Evolutionary conservation across 768 basidiomycete genomes (phyloP), one percentile per base, ranked within the genome.

Genomic region (Lyophyllum semitale): DNA sequence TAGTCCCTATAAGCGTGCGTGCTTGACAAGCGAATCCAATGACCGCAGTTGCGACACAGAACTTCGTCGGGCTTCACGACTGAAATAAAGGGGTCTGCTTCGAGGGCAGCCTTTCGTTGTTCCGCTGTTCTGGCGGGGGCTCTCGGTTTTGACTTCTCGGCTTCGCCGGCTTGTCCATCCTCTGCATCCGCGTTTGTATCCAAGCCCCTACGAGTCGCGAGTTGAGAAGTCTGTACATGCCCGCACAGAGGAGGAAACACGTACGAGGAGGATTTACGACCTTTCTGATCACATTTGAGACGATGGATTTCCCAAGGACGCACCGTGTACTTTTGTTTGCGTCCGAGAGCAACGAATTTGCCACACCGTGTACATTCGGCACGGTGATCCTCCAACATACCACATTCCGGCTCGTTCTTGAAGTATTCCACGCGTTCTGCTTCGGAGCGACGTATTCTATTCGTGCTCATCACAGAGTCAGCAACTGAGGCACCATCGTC

Each of bases 291-390:
- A 58, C 85, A 88, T 53, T 73, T 73, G 18, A 68, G 72, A 23
- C 83, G 74, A 64, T 89, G 88, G 33, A 69, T 71, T 58, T 84
- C 77, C 88, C 88, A 89, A 47, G 79, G 79, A 35, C 77, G 77
- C 55, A 88, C 80, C 12, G 78, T 72, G 55, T 85, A 89, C 13
- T 78, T 77, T 57, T 76, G 77, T 59, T 70, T 79, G n/a, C 74
- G 72, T 48, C 84, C 82, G 18, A 90, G 75, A 37, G 76, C 74
- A 17, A 89, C 77, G 68, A 77, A 77, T 56, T 80, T 79, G 37
- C 79, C 69, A 65, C 88, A 90, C 30, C 80, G 71, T 18, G 69
- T 77, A 62, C 88, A 90, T 49, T 77, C 75, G n/a, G 78, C 84
- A 8, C 78, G 75, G 67, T 82, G 78, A 1, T 81, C 76, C 54